Base-by-base conservation (phyloP, 305 asterid genomes). In the Solanum hybrid region DNA sequence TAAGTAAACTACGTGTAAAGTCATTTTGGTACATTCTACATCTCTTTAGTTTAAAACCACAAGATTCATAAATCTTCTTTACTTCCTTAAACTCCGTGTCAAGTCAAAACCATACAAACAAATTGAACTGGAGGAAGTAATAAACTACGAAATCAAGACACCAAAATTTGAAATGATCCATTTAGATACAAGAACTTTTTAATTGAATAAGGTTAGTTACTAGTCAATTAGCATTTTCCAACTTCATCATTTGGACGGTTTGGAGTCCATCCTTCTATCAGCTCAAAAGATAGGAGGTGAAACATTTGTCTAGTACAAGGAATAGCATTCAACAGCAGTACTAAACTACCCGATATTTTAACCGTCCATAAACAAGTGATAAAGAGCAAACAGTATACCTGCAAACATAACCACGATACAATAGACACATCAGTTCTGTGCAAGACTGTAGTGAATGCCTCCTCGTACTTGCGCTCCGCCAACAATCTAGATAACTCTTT, bases 321-420 rank as follows among this genome's bases (percentile, higher is more conserved):
- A 27, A 82, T 82, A 81, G 64, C 6, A 13, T 42, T 32, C 15
- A 35, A 26, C 69, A 42, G 38, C 87, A 45, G 72, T 42, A 66
- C 72, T 42, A 82, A 42, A 82, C 38, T 27, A 82, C 27, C 72
- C 12, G 72, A 42, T 15, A 82, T 82, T 35, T 78, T 80, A 38
- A 26, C 10, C 3, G 10, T 81, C 86, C 36, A 80, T 80, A 40
- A 40, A 40, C 69, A 81, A 81, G 37, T 81, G 64, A 79, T 79
- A 7, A 69, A 15, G 82, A 75, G 42, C 17, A 42, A 35, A 89
- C 73, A 90, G 86, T 86, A 88, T 94, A 97, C 99, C 98, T 96
- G 99, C 93, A 96, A 88, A 93, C 99, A 97, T 84, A 97, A 88
- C 99, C 99, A 95, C n/a, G 98, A 95, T 64, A 97, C 98, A 12